Conservation (phyloP, 331 rosid species). For the Telfairia occidentalis region DNA sequence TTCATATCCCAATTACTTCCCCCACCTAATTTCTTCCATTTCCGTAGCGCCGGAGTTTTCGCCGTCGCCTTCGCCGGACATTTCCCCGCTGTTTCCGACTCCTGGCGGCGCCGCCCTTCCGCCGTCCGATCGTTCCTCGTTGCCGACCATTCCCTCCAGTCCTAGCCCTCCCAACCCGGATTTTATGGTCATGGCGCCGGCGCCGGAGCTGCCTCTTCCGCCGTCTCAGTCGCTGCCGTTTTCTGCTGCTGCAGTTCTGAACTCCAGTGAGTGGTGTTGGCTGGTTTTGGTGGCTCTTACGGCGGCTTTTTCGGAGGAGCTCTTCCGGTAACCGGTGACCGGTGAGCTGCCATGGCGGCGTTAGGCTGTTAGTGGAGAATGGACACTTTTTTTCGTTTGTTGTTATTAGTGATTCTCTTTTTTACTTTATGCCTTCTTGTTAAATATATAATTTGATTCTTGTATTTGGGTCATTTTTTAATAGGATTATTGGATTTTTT, state of each 20-base stretch:
- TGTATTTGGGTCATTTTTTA: background rate
- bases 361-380: background rate
- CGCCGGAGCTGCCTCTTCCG: slow-evolving; percentile 20
- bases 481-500: background rate
- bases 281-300: slow-evolving; percentile 13
- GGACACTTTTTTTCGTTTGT: background rate
- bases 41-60: slow-evolving; percentile 42
- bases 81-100: slow-evolving; percentile 38
- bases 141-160: slow-evolving; percentile 46
- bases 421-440: background rate
- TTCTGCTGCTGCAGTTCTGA: slow-evolving; percentile 15
- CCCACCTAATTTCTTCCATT: slow-evolving; percentile 22
- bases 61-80: slow-evolving; percentile 34
- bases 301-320: slow-evolving; percentile 3
- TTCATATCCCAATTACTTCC: background rate
- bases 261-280: background rate
- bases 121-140: slow-evolving; percentile 32
- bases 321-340: slow-evolving; percentile 1
- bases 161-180: slow-evolving; percentile 51
- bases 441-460: background rate
- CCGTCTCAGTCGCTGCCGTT: slow-evolving; percentile 29
- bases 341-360: background rate
- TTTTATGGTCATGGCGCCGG: slow-evolving; percentile 11
- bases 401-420: background rate
- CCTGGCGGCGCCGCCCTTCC: slow-evolving; percentile 26